Conservation (phyloP, 2,329 filamentous ascomycete genomes). For the Pseudopyrenochaeta lycopersici region DNA sequence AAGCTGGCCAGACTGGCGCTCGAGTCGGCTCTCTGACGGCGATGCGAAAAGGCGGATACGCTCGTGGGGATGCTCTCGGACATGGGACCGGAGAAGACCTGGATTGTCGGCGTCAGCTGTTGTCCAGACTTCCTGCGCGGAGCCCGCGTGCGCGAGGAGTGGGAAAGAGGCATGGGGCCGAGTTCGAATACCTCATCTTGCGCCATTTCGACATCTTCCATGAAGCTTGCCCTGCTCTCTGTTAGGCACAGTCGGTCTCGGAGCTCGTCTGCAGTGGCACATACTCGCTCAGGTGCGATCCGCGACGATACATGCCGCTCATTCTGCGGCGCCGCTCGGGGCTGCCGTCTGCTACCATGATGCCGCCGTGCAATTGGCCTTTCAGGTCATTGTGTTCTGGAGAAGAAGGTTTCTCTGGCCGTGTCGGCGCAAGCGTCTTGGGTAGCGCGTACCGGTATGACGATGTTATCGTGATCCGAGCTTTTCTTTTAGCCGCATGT, state of each 20-base stretch:
- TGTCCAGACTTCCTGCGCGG: slow-evolving; percentile 29
- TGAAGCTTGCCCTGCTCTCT: slow-evolving; percentile 66
- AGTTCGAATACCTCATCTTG: slow-evolving; percentile 79
- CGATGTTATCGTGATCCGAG: slow-evolving; percentile 1
- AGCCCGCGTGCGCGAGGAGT: slow-evolving; percentile 1
- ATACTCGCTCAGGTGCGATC: slow-evolving; percentile 69
- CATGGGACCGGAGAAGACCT: slow-evolving; percentile 89
- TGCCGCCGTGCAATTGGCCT: slow-evolving; percentile 11
- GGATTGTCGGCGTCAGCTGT: slow-evolving; percentile 48
- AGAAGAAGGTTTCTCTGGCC: slow-evolving; percentile 10
- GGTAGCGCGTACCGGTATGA: slow-evolving; percentile 6
- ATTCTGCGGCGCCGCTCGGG: slow-evolving; percentile 46
- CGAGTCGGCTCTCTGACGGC: slow-evolving; percentile 81
- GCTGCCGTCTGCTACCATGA: slow-evolving; percentile 45
- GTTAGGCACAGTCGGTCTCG: slow-evolving; percentile 22
- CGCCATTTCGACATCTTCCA: slow-evolving; percentile 98
- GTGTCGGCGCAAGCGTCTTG: slow-evolving; percentile 6
- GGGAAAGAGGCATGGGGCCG: slow-evolving; percentile 30
- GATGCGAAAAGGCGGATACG: slow-evolving; percentile 88
- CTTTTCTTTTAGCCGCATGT: slow-evolving; percentile 1
- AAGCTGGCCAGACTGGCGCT: slow-evolving; percentile 75
- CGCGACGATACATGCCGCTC: slow-evolving; percentile 67
- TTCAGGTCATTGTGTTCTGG: slow-evolving; percentile 26
- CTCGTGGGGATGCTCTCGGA: slow-evolving; percentile 97
- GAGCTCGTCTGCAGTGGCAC: slow-evolving; percentile 8